Evolutionary conservation across 257 asterid genomes (phyloP), one percentile per base, ranked within the genome.

Genomic region (Agastache rugosa): DNA sequence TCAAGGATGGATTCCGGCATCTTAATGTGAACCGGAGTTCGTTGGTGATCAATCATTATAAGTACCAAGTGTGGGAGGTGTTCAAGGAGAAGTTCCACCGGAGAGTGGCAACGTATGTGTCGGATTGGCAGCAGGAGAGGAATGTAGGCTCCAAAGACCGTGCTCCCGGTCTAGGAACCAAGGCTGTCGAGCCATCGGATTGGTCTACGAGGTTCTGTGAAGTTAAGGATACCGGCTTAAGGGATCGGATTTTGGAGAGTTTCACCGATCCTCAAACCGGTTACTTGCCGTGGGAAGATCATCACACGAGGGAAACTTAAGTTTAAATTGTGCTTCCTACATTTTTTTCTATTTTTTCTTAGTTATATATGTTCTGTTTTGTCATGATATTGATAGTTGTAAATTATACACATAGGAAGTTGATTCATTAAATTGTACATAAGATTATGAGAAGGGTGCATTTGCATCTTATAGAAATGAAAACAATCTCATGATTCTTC

Each of bases 51-150:
- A 92, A 90, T 78, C 97, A 92, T 34, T 92, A 92, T 67, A 92
- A 90, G 83, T 92, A 85, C 72, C 97, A 92, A 79, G 92, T 92
- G 15, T 92, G 97, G 97, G 88, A 88, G 15, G 97, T 92, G 23
- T 92, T 92, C 51, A 92, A 88, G 85, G 88, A 87, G 79, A 92
- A 90, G 78, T 90, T 92, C 51, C 63, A 80, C 11, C 80, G 91
- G 78, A 85, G 97, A 77, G 96, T 90, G 60, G 91, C 93, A 9
- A 87, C 93, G 0, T 92, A 92, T 44, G 97, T 92, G 17, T 82
- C 96, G 3, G 97, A 92, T 67, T 92, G 97, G 97, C 88, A 88
- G 69, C 84, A 81, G 71, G 76, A 90, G 37, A 79, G 69, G 50
- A 92, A 86, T 39, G 86, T 68, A 6, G 86, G 88, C 17, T 92